Evolutionary conservation across 208 protist genomes (phyloP).

Genomic region (Herpetomonas muscarum): DNA sequence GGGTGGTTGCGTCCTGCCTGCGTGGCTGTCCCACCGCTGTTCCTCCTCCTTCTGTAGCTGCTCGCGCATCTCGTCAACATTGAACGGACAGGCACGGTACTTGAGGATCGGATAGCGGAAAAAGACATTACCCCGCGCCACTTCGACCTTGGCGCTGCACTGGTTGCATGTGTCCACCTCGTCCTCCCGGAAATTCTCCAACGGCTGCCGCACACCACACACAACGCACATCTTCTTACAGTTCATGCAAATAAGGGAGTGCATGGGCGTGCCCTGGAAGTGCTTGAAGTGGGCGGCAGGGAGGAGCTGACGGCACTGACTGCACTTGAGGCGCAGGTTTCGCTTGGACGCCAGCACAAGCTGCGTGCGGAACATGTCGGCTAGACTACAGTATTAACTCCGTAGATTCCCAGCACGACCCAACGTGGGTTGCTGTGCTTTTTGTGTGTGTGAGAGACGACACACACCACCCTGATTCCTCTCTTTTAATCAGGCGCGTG

Average conservation of each 20-base stretch:
- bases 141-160: conserved; percentile 69
- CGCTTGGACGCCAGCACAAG: conserved; percentile 56
- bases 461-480: no score
- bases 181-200: conserved; percentile 42
- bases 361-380: conserved; percentile 17
- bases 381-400: background rate
- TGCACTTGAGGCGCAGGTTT: conserved; percentile 60
- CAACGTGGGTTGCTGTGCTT: no score
- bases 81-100: conserved; percentile 82
- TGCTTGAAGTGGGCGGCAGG: conserved; percentile 67
- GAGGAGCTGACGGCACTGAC: conserved; percentile 52
- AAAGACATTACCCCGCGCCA: conserved; percentile 82
- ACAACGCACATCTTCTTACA: conserved; percentile 74
- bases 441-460: no score
- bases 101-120: conserved; percentile 86
- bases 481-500: no score
- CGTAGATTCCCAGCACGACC: background rate
- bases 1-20: no score
- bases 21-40: conserved; percentile 6
- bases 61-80: conserved; percentile 72
- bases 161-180: conserved; percentile 46
- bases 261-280: conserved; percentile 26
- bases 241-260: conserved; percentile 58
- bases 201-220: conserved; percentile 56
- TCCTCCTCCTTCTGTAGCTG: conserved; percentile 39